These are phyloP conservation scores for Ophiostoma populinum DNA, from an alignment of 2,329 filamentous ascomycete genomes.

Conservation along the genomic window DNA sequence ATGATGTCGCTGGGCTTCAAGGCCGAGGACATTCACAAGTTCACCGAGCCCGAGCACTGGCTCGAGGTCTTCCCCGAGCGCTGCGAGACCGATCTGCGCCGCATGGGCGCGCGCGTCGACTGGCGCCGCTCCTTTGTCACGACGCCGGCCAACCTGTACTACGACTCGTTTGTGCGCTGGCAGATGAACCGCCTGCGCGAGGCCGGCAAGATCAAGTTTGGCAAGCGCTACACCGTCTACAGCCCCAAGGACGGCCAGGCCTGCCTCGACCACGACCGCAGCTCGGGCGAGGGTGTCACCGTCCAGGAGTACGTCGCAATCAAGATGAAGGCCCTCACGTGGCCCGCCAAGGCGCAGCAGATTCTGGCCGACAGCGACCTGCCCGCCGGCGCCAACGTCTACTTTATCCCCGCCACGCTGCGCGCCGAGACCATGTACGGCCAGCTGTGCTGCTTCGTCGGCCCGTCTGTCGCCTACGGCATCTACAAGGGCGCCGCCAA, in stretches of 20 bases:
- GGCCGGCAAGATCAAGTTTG: constrained; percentile 81
- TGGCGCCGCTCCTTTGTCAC: constrained; percentile 90
- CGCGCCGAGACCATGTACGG: constrained; percentile 97
- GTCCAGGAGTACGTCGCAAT: constrained; percentile 86
- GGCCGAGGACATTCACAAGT: constrained; percentile 75
- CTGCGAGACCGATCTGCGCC: constrained; percentile 61
- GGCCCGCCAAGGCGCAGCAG: constrained; percentile 59
- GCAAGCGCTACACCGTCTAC: constrained; percentile 31
- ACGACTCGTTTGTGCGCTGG: constrained; percentile 89
- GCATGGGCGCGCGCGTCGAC: constrained; percentile 74
- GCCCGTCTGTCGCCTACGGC: constrained; percentile 76
- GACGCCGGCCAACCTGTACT: constrained; percentile 92
- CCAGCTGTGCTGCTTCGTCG: constrained; percentile 89
- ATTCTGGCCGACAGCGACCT: constrained; percentile 59
- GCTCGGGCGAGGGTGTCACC: constrained; percentile 62
- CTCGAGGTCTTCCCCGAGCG: constrained; percentile 75
- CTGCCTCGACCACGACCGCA: constrained; percentile 75
- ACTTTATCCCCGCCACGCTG: constrained; percentile 80
- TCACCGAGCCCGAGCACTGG: constrained; percentile 67
- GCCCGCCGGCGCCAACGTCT: constrained; percentile 62
- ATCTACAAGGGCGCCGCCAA: constrained; percentile 46
- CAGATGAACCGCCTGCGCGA: constrained; percentile 90
- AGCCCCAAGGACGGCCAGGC: constrained; percentile 69
- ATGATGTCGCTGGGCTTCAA: constrained; percentile 80
- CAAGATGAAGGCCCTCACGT: constrained; percentile 82